Evolutionary conservation across 495 filamentous ascomycete species (phyloP).

Genomic region (Sphaerosporella brunnea): DNA sequence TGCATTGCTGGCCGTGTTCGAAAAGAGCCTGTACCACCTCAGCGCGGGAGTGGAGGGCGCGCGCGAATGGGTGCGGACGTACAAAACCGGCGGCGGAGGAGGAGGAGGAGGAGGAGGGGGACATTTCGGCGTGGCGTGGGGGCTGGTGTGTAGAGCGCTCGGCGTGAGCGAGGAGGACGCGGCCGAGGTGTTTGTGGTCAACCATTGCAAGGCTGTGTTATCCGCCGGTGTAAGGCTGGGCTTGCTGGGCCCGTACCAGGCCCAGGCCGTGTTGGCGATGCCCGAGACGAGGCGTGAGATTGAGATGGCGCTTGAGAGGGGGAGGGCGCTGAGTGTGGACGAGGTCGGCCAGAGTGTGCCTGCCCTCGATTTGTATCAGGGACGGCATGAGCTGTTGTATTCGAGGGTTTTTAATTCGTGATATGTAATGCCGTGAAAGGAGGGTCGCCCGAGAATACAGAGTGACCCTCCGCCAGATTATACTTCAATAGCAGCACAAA

Average conservation of each 20-base stretch:
- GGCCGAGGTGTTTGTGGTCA: conserved; percentile 70
- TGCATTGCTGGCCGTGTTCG: conserved; percentile 78
- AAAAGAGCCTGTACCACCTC: conserved; percentile 36
- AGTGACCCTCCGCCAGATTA: conserved; percentile 56
- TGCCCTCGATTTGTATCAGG: conserved; percentile 81
- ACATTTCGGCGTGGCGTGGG: conserved; percentile 32
- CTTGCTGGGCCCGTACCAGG: conserved; percentile 84
- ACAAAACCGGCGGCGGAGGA: not conserved
- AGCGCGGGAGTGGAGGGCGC: not conserved
- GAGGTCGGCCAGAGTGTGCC: conserved; percentile 77
- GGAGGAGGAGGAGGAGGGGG: not conserved
- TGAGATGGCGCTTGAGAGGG: conserved; percentile 39
- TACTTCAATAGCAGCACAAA: no score
- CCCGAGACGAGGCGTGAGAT: conserved; percentile 43
- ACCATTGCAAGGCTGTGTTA: conserved; percentile 72
- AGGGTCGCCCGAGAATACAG: conserved; percentile 2
- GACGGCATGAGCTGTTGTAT: conserved; percentile 87
- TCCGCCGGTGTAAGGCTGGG: conserved; percentile 78
- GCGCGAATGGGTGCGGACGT: not conserved
- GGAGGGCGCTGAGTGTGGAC: conserved; percentile 41
- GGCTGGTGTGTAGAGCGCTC: conserved; percentile 32
- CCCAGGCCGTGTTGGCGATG: conserved; percentile 64
- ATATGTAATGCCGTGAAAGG: no score
- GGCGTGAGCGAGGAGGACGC: conserved; percentile 41
- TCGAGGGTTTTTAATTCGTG: conserved; percentile 74